These are phyloP conservation scores for Exophiala xenobiotica DNA, from an alignment of 2,329 filamentous ascomycete genomes.

Conservation along the genomic window DNA sequence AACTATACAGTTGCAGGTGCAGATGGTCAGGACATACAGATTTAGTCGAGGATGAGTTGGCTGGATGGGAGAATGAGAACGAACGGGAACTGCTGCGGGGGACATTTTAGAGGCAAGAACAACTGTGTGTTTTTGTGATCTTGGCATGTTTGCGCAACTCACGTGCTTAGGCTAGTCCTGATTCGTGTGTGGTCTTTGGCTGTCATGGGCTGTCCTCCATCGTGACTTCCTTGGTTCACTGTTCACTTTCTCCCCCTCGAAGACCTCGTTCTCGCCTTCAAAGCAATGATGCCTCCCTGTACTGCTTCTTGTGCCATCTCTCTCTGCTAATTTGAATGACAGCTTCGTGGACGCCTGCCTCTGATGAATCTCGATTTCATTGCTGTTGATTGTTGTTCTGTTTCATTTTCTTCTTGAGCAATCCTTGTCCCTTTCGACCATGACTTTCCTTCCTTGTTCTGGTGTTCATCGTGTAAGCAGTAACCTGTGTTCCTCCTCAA, in stretches of 20 bases:
- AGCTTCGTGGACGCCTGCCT: neutral
- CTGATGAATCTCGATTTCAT: too few species aligned
- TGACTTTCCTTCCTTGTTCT: slow-evolving; percentile 14
- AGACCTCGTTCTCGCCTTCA: neutral
- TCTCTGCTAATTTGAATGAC: neutral
- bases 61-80: slow-evolving; percentile 20
- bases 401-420: neutral
- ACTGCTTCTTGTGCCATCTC: neutral
- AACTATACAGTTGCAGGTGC: neutral
- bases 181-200: too few species aligned
- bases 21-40: slow-evolving; percentile 8
- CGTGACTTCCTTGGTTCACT: neutral
- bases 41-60: slow-evolving; percentile 25
- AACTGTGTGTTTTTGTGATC: slow-evolving; percentile 15
- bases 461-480: slow-evolving; percentile 17
- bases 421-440: neutral
- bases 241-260: neutral
- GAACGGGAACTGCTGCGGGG: slow-evolving; percentile 5
- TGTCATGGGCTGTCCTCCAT: too few species aligned
- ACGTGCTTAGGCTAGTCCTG: neutral
- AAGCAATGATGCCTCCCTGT: neutral
- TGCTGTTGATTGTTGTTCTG: neutral
- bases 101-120: slow-evolving; percentile 5
- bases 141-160: slow-evolving; percentile 23
- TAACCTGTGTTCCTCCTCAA: slow-evolving; percentile 3